Base-by-base conservation (phyloP, 257 asterid genomes). In the Echium plantagineum region DNA sequence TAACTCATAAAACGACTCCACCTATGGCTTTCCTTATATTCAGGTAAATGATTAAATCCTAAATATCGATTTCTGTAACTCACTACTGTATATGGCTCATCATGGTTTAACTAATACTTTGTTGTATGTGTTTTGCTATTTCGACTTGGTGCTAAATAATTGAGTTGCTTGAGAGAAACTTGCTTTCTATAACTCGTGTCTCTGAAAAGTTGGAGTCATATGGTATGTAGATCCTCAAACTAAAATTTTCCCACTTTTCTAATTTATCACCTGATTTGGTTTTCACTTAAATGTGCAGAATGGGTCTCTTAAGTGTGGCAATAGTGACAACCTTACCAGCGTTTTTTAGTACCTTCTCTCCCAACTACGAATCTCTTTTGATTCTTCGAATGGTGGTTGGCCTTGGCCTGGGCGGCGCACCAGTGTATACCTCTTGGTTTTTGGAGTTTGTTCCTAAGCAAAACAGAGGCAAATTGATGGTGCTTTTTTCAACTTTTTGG, bases 341-440 rank as follows among this genome's bases (percentile, higher is more conserved):
- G 38, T 56, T 82, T 54, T 75, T 86, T 13, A 84, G 91, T 70
- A 72, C 87, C 24, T 72, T 84, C 63, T 79, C 95, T 69, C 78
- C 87, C 26, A 84, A 86, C 69, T 89, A 86, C 54, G 22, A 58
- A 28, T 73, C 71, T 18, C 67, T 89, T 76, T 60, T 86, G 62
- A 3, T 77, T 62, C 76, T 79, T 9, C 87, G 95, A 15, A 65
- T 71, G 76, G 60, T 86, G 62, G 91, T 78, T 66, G 97, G 95
- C 68, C 69, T 77, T 65, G 97, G 97, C 58, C 67, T 84, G 26
- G 95, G 97, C 42, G 94, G 95, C 65, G 94, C 87, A 31, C 87
- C 87, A 8, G 91, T 86, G 55, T 89, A 86, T 75, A 70, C 85
- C 28, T 64, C 94, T 60, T 89, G 95, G 97, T 86, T 82, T 81